Evolutionary conservation across 73 alveolate species (phyloP).

Genomic region (Blepharisma stoltei): DNA sequence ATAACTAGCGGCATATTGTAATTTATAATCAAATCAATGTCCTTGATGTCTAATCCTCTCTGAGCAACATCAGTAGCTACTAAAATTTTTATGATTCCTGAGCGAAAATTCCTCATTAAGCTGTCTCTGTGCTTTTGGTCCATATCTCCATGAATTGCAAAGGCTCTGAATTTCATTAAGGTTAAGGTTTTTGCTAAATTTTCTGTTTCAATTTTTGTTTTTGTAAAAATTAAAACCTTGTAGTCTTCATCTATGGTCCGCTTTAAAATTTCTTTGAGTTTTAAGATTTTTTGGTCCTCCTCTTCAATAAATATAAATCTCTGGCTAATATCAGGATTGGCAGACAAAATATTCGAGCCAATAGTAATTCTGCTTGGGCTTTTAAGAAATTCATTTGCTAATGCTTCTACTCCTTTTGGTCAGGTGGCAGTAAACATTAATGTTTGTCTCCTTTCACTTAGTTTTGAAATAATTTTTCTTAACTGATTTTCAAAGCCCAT

Average conservation of each 20-base stretch:
- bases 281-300: neutral
- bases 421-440: constrained; percentile 81
- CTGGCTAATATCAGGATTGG: neutral
- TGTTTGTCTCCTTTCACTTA: constrained; percentile 67
- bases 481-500: constrained; percentile 89
- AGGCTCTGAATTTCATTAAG: constrained; percentile 61
- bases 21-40: constrained; percentile 82
- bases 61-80: constrained; percentile 94
- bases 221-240: constrained; percentile 73
- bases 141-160: constrained; percentile 83
- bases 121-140: constrained; percentile 79
- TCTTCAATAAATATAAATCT: constrained; percentile 46
- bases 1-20: constrained; percentile 81
- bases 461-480: constrained; percentile 63
- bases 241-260: constrained; percentile 54
- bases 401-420: constrained; percentile 69
- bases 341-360: neutral
- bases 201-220: constrained; percentile 62
- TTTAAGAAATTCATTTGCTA: constrained; percentile 50
- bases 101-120: constrained; percentile 64
- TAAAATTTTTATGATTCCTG: constrained; percentile 60
- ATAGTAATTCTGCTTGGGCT: neutral
- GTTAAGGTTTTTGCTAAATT: constrained; percentile 49
- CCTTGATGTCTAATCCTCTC: constrained; percentile 90
- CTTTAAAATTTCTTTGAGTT: constrained; percentile 53